These are phyloP conservation scores for Stagonosporopsis vannaccii DNA, from an alignment of 2,329 filamentous ascomycete species.

Conservation along the genomic window DNA sequence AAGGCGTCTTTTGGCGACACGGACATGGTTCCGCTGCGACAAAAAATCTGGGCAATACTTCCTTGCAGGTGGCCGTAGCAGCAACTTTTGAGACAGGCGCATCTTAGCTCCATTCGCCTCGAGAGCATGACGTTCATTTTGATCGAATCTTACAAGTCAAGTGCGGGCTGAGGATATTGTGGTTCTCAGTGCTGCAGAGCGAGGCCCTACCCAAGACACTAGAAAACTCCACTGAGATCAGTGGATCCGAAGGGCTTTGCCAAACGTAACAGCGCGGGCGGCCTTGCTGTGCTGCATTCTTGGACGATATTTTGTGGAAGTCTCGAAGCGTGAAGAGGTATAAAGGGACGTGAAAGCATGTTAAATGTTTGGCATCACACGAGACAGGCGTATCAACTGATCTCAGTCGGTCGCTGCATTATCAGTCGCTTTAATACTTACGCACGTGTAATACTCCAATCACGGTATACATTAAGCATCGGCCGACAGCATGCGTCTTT, in stretches of 20 bases:
- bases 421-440: slow-evolving; percentile 1
- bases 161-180: neutral
- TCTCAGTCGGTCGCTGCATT: slow-evolving; percentile 5
- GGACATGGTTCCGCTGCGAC: slow-evolving; percentile 6
- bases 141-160: neutral
- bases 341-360: slow-evolving; percentile 6
- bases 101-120: neutral
- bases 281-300: neutral
- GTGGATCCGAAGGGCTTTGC: neutral
- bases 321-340: slow-evolving; percentile 1
- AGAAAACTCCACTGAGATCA: neutral
- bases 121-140: neutral
- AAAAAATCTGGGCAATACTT: slow-evolving; percentile 9
- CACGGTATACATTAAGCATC: slow-evolving; percentile 1
- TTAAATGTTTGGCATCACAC: slow-evolving; percentile 5
- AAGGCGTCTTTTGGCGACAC: neutral
- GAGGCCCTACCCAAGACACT: neutral
- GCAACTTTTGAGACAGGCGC: neutral
- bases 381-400: slow-evolving; percentile 6
- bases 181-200: neutral
- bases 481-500: slow-evolving; percentile 20
- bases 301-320: neutral
- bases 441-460: slow-evolving; percentile 10
- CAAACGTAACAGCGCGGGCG: slow-evolving; percentile 3
- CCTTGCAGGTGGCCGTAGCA: slow-evolving; percentile 4